A percentile compares a stretch with the other conserved stretches of the same genome.
Evolutionary conservation across 768 basidiomycete genomes (phyloP).

Genomic region (Suillus tomentosus): DNA sequence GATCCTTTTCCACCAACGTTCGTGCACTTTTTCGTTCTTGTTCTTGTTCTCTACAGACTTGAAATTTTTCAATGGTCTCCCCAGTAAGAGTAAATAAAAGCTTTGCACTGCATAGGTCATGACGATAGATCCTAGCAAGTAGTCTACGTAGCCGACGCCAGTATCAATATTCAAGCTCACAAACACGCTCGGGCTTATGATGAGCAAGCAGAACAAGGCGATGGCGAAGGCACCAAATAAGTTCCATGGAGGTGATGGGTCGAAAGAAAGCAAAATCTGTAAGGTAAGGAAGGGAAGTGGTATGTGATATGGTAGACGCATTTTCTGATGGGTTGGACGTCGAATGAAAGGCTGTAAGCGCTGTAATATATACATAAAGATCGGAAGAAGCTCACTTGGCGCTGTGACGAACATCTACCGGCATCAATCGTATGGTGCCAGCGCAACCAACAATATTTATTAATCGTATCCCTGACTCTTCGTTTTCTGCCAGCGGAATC

Average conservation of each 20-base stretch:
- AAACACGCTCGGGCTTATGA: not conserved
- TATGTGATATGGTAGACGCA: not conserved
- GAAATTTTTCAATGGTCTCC: conserved; percentile 7
- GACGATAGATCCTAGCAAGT: not conserved
- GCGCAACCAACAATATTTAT: too few relatives aligned
- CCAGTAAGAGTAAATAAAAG: conserved; percentile 9
- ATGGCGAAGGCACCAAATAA: not conserved
- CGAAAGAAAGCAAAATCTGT: not conserved
- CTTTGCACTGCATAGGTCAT: not conserved
- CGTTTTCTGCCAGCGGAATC: too few relatives aligned
- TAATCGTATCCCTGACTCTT: too few relatives aligned
- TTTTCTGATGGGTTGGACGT: not conserved
- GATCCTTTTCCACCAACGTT: conserved; percentile 2
- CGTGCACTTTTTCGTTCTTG: not conserved
- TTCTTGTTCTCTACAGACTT: not conserved
- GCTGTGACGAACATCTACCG: too few relatives aligned
- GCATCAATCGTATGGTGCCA: too few relatives aligned
- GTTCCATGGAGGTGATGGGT: conserved; percentile 2
- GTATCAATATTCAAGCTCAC: conserved; percentile 2
- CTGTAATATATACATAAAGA: too few relatives aligned
- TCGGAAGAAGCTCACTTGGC: too few relatives aligned
- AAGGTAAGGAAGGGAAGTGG: conserved; percentile 1
- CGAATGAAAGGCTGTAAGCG: too few relatives aligned
- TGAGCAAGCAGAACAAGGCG: not conserved
- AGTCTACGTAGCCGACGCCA: conserved; percentile 9